Conservation (phyloP, 805 yeast genomes). For the Candida argentea region DNA sequence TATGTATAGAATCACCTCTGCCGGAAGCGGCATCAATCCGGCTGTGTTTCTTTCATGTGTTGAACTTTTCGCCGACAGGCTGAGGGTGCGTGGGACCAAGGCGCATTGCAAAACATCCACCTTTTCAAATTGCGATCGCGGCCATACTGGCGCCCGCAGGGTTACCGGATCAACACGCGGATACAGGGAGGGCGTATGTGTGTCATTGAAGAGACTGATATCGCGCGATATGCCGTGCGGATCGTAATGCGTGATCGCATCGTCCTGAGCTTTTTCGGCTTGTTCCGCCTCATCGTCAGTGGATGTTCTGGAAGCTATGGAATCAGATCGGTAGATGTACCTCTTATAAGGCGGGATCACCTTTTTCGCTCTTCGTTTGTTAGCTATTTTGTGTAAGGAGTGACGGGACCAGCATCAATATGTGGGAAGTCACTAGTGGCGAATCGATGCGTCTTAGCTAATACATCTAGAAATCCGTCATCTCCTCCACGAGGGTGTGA, state of each 20-base stretch:
- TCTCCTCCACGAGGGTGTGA: too few species aligned
- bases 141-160: conserved; percentile 31
- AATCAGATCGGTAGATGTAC: conserved; percentile 48
- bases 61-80: conserved; percentile 7
- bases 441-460: too few species aligned
- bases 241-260: conserved; percentile 6
- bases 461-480: too few species aligned
- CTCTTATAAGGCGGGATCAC: conserved; percentile 68
- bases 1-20: conserved; percentile 23
- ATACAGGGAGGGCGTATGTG: conserved; percentile 21
- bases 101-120: conserved; percentile 35
- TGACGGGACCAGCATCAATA: not conserved
- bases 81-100: conserved; percentile 15
- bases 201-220: conserved; percentile 10
- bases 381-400: conserved; percentile 50
- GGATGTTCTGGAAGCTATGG: conserved; percentile 13
- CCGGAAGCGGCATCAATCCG: conserved; percentile 26
- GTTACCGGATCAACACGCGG: conserved; percentile 17
- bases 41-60: conserved; percentile 7
- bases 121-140: conserved; percentile 40
- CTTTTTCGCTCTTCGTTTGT: conserved; percentile 81
- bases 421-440: too few species aligned
- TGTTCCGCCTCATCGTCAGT: conserved; percentile 18
- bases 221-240: conserved; percentile 15
- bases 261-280: conserved; percentile 8